phyloP scores from a whole-genome alignment of 805 yeast species.

The Kazachstania kunashirensis region DNA sequence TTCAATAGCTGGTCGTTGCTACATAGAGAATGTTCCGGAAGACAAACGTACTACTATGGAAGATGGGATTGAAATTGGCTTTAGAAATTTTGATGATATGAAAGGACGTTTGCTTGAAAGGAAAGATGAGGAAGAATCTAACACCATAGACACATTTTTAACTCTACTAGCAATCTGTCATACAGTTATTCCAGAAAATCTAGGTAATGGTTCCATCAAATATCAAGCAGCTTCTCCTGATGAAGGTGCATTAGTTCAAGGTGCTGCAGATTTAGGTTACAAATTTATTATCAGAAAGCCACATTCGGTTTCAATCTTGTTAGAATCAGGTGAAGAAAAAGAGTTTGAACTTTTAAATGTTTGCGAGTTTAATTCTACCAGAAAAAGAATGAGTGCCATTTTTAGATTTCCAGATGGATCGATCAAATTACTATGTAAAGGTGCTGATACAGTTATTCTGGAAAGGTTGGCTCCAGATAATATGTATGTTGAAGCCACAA shows the following conservation, averaged over 20 bases:
- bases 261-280: conserved; percentile 85
- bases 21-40: conserved; percentile 83
- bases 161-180: conserved; percentile 86
- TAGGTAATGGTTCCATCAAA: conserved; percentile 55
- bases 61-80: conserved; percentile 80
- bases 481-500: conserved; percentile 75
- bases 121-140: conserved; percentile 36
- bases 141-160: conserved; percentile 62
- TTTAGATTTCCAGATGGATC: conserved; percentile 91
- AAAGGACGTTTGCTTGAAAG: conserved; percentile 35
- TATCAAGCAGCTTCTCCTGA: conserved; percentile 99
- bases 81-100: conserved; percentile 58
- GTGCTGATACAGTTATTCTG: conserved; percentile 93
- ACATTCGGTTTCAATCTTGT: conserved; percentile 58
- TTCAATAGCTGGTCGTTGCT: conserved; percentile 85
- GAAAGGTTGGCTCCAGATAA: conserved; percentile 68
- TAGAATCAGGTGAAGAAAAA: conserved; percentile 39
- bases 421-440: conserved; percentile 82
- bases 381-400: conserved; percentile 95
- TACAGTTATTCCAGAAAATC: conserved; percentile 89
- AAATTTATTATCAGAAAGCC: conserved; percentile 81
- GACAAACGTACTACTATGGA: conserved; percentile 62
- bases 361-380: conserved; percentile 94
- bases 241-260: conserved; percentile 97
- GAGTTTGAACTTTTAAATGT: conserved; percentile 76